A percentile compares a stretch with the other conserved stretches of the same genome.
These are phyloP conservation scores for Mortierella sp. DNA, from an alignment of 371 early-diverging fungal genomes.

Conservation along the genomic window DNA sequence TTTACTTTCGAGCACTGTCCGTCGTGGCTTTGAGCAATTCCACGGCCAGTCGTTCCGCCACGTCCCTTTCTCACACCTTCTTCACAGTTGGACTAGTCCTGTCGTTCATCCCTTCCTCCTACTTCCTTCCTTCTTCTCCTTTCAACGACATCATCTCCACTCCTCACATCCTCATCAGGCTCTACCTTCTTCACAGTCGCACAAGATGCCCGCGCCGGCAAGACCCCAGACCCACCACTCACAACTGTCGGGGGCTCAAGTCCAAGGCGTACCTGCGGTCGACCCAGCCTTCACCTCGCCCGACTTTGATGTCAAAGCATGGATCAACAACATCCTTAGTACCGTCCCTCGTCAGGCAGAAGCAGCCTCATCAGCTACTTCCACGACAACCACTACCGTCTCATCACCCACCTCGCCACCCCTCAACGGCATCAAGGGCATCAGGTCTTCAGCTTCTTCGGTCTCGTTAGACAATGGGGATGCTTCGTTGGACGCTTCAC, in stretches of 20 bases:
- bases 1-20: too few species aligned
- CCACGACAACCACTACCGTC: not conserved
- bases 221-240: conserved; percentile 33
- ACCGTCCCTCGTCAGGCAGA: conserved; percentile 23
- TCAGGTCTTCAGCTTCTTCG: conserved; percentile 16
- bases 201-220: conserved; percentile 48
- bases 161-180: not conserved
- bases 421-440: conserved; percentile 12
- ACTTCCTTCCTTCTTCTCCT: not conserved
- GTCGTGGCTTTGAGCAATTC: not conserved
- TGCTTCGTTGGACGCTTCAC: conserved; percentile 43
- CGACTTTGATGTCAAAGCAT: conserved; percentile 72
- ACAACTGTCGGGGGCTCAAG: conserved; percentile 15
- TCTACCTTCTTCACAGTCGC: not conserved
- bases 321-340: conserved; percentile 71
- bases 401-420: conserved; percentile 10
- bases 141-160: not conserved
- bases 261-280: conserved; percentile 22
- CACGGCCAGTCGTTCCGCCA: not conserved
- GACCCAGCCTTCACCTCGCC: conserved; percentile 53
- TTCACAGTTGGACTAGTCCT: not conserved
- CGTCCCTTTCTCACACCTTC: not conserved
- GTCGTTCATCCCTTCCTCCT: not conserved
- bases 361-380: not conserved
- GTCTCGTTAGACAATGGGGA: conserved; percentile 23